These are phyloP conservation scores for Gomphus sp. DNA, from an alignment of 1,284 basidiomycete genomes.

Conservation along the genomic window DNA sequence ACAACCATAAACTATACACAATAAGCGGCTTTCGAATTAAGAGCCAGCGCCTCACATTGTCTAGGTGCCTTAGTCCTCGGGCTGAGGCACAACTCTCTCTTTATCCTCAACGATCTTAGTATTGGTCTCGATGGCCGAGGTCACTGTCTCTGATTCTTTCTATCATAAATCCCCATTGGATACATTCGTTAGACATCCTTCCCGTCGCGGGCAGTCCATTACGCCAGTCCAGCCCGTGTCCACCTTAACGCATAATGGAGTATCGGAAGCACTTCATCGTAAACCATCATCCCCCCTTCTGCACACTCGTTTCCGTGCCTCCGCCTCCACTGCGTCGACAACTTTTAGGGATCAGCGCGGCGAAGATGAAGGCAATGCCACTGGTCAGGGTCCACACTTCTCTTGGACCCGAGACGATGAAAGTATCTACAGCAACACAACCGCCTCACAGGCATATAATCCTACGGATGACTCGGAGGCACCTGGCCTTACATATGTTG, in stretches of 20 bases:
- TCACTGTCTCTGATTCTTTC: constrained; percentile 1
- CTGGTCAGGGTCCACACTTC: constrained; percentile 19
- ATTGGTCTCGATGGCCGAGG: neutral
- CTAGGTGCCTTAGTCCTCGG: neutral
- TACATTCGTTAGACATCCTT: constrained; percentile 5
- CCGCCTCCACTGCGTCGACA: constrained; percentile 35
- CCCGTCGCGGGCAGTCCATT: neutral
- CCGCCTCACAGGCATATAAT: neutral
- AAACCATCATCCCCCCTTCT: constrained; percentile 47
- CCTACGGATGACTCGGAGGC: neutral
- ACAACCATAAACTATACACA: too few species aligned
- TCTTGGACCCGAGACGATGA: constrained; percentile 25
- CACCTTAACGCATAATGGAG: neutral
- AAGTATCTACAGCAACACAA: constrained; percentile 28
- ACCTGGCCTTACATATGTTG: neutral
- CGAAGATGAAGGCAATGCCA: constrained; percentile 20
- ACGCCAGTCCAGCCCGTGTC: neutral
- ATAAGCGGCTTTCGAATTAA: too few species aligned
- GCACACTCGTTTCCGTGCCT: constrained; percentile 53
- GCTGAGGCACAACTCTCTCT: neutral
- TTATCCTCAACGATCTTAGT: neutral
- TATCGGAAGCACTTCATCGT: neutral
- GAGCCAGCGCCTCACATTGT: neutral
- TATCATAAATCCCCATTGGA: constrained; percentile 8
- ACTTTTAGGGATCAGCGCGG: constrained; percentile 11